A percentile compares a stretch with the other conserved stretches of the same genome.
Evolutionary conservation across 257 asterid genomes (phyloP).

Genomic region (Capsicum rhomboideum): DNA sequence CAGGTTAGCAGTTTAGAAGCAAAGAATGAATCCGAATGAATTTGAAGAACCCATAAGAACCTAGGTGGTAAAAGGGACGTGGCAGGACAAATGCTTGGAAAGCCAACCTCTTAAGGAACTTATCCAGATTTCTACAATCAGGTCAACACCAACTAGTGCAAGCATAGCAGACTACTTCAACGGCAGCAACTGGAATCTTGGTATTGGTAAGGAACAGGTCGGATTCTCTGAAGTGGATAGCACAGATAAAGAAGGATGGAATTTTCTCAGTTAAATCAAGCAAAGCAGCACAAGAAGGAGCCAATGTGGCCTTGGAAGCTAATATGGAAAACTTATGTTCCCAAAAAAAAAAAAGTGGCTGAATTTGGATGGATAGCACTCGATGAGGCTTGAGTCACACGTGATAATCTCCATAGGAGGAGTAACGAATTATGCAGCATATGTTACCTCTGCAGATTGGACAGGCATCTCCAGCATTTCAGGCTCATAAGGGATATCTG

Average conservation of each 20-base stretch:
- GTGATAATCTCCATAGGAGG: not conserved
- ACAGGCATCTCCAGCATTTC: not conserved
- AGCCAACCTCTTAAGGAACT: not conserved
- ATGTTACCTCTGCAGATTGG: not conserved
- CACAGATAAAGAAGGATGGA: not conserved
- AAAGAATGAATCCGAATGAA: not conserved
- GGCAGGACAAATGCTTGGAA: not conserved
- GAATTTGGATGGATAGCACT: not conserved
- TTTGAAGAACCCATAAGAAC: not conserved
- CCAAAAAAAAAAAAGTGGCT: not conserved
- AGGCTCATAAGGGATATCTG: not conserved
- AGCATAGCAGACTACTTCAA: not conserved
- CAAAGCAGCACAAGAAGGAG: not conserved
- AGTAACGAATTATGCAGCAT: not conserved
- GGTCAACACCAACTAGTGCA: not conserved
- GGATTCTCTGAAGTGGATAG: not conserved
- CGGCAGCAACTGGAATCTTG: not conserved
- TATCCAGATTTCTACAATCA: not conserved
- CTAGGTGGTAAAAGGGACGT: not conserved
- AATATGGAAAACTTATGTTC: not conserved
- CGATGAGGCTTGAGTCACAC: not conserved
- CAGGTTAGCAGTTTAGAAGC: not conserved
- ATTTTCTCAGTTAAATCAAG: not conserved
- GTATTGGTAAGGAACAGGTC: not conserved
- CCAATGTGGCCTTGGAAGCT: not conserved